phyloP scores from a whole-genome alignment of 108 stramenopile genomes.

The Fistulifera pelliculosa region DNA sequence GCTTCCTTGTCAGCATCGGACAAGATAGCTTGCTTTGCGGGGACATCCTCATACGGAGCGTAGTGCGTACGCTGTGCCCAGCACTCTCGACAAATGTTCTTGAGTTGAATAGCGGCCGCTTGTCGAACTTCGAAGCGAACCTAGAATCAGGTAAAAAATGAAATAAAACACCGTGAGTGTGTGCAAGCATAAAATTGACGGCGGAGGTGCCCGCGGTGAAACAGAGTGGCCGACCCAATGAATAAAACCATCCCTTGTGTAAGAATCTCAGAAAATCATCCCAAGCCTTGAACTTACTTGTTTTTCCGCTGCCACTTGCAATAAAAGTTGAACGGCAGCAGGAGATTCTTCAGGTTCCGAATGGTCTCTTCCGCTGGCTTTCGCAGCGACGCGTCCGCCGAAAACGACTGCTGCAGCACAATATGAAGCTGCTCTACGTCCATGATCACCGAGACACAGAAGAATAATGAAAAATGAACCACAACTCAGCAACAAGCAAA shows the following conservation, averaged over 20 bases:
- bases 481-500: too few relatives aligned
- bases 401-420: slow-evolving; percentile 84
- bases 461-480: too few relatives aligned
- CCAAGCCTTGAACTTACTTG: slow-evolving; percentile 48
- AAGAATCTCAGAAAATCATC: neutral
- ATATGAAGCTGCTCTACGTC: slow-evolving; percentile 77
- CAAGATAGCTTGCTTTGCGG: slow-evolving; percentile 43
- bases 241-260: neutral
- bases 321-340: slow-evolving; percentile 59
- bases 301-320: slow-evolving; percentile 76
- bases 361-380: slow-evolving; percentile 75
- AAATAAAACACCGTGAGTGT: neutral
- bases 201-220: too few relatives aligned
- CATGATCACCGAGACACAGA: slow-evolving; percentile 1
- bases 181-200: too few relatives aligned
- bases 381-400: slow-evolving; percentile 64
- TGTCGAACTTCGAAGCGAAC: slow-evolving; percentile 83
- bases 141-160: slow-evolving; percentile 20
- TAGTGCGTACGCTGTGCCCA: slow-evolving; percentile 76
- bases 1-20: slow-evolving; percentile 57
- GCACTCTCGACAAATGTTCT: slow-evolving; percentile 86
- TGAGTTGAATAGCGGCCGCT: slow-evolving; percentile 84
- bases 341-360: slow-evolving; percentile 75
- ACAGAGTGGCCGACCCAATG: too few relatives aligned
- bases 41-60: slow-evolving; percentile 33